Conservation (phyloP, 306 rosid species). For the Quercus suber region DNA sequence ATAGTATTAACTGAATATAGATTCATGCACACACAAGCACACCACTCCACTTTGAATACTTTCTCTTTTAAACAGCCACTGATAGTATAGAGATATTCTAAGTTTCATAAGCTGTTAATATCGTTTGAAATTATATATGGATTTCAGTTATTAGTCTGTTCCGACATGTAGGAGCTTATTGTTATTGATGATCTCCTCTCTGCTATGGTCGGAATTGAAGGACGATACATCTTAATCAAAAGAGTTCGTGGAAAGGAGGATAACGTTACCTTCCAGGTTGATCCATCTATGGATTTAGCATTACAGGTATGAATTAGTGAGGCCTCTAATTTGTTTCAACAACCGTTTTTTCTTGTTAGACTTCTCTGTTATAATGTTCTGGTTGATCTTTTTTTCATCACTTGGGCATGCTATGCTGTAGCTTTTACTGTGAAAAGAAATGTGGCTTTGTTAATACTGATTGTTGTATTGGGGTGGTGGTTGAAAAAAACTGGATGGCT, state of each 20-base stretch:
- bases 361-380: neutral
- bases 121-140: neutral
- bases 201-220: constrained; percentile 85
- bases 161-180: constrained; percentile 73
- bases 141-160: constrained; percentile 16
- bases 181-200: constrained; percentile 89
- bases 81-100: neutral
- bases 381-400: neutral
- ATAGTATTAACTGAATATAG: too few species aligned
- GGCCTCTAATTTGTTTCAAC: neutral
- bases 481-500: neutral
- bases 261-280: constrained; percentile 54
- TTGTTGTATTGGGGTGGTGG: neutral
- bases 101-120: neutral
- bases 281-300: constrained; percentile 93
- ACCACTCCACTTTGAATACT: neutral
- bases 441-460: neutral
- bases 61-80: neutral
- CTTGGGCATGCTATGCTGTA: neutral
- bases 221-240: constrained; percentile 77
- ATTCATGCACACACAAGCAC: neutral
- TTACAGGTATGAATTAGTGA: constrained; percentile 64
- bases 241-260: constrained; percentile 58
- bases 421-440: neutral
- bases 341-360: neutral